These are phyloP conservation scores for Diaporthe caulivora DNA, from an alignment of 2,329 filamentous ascomycete genomes.

Conservation along the genomic window DNA sequence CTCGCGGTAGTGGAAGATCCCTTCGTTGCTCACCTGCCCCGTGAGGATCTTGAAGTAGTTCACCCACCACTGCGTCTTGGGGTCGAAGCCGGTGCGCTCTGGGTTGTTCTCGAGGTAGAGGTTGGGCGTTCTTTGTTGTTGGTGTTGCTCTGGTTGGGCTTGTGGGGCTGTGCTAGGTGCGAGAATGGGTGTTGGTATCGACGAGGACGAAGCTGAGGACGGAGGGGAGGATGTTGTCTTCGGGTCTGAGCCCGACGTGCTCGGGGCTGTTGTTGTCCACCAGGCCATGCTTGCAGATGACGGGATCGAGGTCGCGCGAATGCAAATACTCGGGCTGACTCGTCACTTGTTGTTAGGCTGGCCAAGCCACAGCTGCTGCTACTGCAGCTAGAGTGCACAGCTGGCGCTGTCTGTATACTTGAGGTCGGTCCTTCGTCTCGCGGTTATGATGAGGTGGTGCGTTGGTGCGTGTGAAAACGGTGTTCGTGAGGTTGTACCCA, in stretches of 20 bases:
- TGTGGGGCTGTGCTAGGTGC: slow-evolving; percentile 8
- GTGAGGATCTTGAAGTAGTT: slow-evolving; percentile 89
- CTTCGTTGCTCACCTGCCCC: slow-evolving; percentile 76
- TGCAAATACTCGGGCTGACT: neutral
- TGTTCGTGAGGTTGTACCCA: neutral
- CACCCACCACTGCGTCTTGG: slow-evolving; percentile 75
- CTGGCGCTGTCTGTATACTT: neutral
- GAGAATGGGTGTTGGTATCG: neutral
- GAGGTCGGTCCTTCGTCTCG: neutral
- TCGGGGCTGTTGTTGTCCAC: slow-evolving; percentile 35
- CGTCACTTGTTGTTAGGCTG: neutral
- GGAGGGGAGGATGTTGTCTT: neutral
- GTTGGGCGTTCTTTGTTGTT: slow-evolving; percentile 38
- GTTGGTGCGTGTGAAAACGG: neutral
- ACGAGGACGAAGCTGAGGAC: neutral
- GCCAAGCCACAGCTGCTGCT: neutral
- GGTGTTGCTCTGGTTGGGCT: slow-evolving; percentile 34
- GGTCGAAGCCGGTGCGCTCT: slow-evolving; percentile 72
- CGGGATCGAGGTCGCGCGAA: neutral
- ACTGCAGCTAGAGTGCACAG: neutral
- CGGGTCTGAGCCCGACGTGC: slow-evolving; percentile 25
- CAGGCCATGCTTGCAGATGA: slow-evolving; percentile 40
- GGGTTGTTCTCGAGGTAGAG: slow-evolving; percentile 68
- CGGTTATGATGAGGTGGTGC: neutral
- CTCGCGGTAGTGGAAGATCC: slow-evolving; percentile 81